Base-by-base conservation (phyloP, 805 yeast genomes). In the Vanderwaltozyma verrucispora region DNA sequence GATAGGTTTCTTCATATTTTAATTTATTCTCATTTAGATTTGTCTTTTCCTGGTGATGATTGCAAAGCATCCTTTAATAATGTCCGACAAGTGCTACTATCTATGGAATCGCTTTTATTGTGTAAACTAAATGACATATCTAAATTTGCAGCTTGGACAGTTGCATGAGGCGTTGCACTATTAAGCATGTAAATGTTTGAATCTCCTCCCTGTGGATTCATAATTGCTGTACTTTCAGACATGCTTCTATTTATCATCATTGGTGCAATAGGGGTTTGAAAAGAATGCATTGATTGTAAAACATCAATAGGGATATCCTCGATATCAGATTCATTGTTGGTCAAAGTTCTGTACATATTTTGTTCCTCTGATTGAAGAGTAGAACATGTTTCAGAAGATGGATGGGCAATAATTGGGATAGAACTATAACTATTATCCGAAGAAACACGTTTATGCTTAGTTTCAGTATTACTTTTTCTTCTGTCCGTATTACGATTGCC, bases 401-500 rank as follows among this genome's bases (percentile, higher is more conserved):
- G 17, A n/a, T 16, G 7, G 16, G 5, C 10, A 5, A n/a, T 14
- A 12, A 5, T 6, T 10, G 18, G 10, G 2, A 16, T 8, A 5
- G 28, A 4, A 11, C 5, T 5, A 15, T 27, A 33, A 20, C 14
- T 27, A 11, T n/a, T 25, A 27, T 28, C 36, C 1, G 36, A 33
- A 5, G 36, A 14, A 5, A 31, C 13, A 27, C 28, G 27, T 16
- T 33, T 33, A 21, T 33, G 36, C 2, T 3, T 20, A 7, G 8
- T 12, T 15, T 21, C 20, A 3, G 20, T 12, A 15, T 8, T 13
- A 3, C 24, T 28, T 3, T 29, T 15, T 2, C 32, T 28, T 29
- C 37, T 29, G 2, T 3, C 27, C 33, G 20, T 41, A 49, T 8
- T 50, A 49, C 41, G 35, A 10, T 37, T 39, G 4, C 53, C 53